phyloP scores from a whole-genome alignment of 148 eudicot genomes.

The Rhododendron griersonianum region DNA sequence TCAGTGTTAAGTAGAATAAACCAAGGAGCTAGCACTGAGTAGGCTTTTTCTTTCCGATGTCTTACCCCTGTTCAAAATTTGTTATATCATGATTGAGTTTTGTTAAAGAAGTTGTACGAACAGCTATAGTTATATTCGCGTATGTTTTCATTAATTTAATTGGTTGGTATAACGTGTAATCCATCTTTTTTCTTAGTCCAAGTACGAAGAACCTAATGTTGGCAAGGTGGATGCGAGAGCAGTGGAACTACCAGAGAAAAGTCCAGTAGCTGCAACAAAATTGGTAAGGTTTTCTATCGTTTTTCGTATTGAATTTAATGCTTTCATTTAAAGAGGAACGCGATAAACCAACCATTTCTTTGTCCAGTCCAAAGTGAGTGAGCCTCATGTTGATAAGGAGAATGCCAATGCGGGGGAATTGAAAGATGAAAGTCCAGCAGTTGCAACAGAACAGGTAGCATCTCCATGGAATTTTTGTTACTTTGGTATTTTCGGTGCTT shows the following conservation, averaged over 20 bases:
- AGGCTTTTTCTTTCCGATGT: neutral
- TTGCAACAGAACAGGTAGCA: conserved; percentile 8
- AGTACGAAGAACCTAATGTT: neutral
- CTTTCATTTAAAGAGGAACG: neutral
- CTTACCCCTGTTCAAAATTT: neutral
- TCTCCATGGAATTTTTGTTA: neutral
- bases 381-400: neutral
- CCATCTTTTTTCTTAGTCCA: neutral
- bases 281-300: neutral
- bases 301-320: neutral
- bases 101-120: neutral
- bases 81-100: neutral
- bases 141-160: neutral
- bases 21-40: neutral
- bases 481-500: neutral
- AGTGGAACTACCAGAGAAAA: neutral
- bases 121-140: neutral
- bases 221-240: neutral
- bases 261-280: neutral
- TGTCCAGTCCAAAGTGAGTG: neutral
- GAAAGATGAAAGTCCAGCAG: conserved; percentile 1
- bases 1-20: neutral
- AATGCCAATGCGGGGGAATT: neutral
- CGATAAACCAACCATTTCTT: neutral
- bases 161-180: neutral